Percentiles rank a stretch among this genome's conserved stretches.
These are phyloP conservation scores for Penicillium desertorum DNA, from an alignment of 495 filamentous ascomycete species.

Conservation along the genomic window DNA sequence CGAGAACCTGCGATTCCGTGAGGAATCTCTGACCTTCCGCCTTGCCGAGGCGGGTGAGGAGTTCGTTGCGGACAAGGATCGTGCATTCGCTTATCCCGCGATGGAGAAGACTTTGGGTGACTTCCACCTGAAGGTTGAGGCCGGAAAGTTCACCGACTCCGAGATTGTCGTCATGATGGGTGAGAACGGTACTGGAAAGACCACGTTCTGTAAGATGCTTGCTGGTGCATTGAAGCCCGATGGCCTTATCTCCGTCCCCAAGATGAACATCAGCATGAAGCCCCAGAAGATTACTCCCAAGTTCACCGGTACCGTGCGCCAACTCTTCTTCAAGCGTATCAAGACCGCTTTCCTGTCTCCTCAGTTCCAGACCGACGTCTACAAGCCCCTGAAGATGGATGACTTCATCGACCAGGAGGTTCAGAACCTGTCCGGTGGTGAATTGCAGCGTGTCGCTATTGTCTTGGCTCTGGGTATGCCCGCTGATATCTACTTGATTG, in stretches of 20 bases:
- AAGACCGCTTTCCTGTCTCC: slow-evolving; percentile 93
- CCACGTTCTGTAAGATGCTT: slow-evolving; percentile 94
- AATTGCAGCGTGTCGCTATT: slow-evolving; percentile 97
- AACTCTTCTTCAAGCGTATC: slow-evolving; percentile 96
- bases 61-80: slow-evolving; percentile 79
- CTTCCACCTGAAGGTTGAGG: slow-evolving; percentile 81
- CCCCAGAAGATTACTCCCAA: slow-evolving; percentile 99
- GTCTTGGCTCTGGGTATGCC: slow-evolving; percentile 91
- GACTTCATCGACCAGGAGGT: slow-evolving; percentile 99
- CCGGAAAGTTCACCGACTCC: slow-evolving; percentile 90
- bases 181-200: slow-evolving; percentile 94
- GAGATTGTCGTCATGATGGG: slow-evolving; percentile 99
- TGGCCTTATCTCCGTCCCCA: slow-evolving; percentile 67
- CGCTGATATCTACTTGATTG: slow-evolving; percentile 98
- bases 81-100: slow-evolving; percentile 78
- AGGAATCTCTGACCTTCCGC: slow-evolving; percentile 94
- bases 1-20: slow-evolving; percentile 97
- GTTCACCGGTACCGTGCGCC: slow-evolving; percentile 91
- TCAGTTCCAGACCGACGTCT: slow-evolving; percentile 98
- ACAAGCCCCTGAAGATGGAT: slow-evolving; percentile 95
- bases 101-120: slow-evolving; percentile 93
- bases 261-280: slow-evolving; percentile 98
- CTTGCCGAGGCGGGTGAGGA: slow-evolving; percentile 91
- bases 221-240: slow-evolving; percentile 93
- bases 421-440: slow-evolving; percentile 97